Evolutionary conservation across 345 rosid genomes (phyloP).

Genomic region (Psidium guajava): DNA sequence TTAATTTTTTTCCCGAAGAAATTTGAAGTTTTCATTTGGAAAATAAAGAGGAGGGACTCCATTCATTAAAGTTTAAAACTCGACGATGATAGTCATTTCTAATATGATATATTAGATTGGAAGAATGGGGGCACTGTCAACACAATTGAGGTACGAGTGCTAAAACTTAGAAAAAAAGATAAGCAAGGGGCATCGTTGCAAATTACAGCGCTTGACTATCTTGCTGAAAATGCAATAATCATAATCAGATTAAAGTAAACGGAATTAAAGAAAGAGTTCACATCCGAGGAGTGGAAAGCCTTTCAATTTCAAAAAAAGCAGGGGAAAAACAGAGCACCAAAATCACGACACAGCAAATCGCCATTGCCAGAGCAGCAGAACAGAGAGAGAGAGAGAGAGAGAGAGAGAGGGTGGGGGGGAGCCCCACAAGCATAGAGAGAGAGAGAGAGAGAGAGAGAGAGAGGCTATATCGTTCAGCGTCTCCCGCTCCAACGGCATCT

Average conservation of each 20-base stretch:
- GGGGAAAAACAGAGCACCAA: not conserved
- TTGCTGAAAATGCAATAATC: not conserved
- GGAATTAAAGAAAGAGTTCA: not conserved
- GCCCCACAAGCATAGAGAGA: not conserved
- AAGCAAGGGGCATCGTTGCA: not conserved
- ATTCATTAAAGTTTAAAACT: not conserved
- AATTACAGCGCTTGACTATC: not conserved
- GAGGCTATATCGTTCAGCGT: not conserved
- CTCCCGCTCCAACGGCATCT: conserved; percentile 3
- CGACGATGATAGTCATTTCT: not conserved
- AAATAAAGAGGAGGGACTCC: no score
- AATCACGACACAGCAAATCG: not conserved
- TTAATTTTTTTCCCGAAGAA: no score
- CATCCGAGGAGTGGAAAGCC: not conserved
- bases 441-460: not conserved
- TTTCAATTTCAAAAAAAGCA: not conserved
- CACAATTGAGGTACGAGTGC: not conserved
- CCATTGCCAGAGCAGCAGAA: not conserved
- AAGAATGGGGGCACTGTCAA: not conserved
- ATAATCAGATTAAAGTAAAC: not conserved
- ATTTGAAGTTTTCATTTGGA: not conserved
- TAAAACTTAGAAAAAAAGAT: not conserved
- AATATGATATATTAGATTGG: not conserved
- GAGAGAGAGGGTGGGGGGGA: not conserved
- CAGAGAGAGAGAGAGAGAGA: conserved; percentile 3